These are phyloP conservation scores for Xylaria sp. DNA, from an alignment of 2,329 filamentous ascomycete species.

Conservation along the genomic window DNA sequence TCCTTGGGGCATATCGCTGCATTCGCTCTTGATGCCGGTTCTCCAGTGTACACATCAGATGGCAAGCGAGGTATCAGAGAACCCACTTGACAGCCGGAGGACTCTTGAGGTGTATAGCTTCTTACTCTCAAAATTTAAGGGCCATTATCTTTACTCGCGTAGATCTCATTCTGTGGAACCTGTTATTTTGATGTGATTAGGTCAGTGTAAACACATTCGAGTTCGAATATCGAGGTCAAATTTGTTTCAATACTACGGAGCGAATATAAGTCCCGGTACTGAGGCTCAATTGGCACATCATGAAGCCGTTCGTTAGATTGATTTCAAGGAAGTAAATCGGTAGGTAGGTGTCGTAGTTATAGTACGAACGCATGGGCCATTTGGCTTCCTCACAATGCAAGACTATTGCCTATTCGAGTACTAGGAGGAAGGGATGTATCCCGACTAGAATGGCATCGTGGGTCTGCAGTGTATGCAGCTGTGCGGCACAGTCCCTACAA, in stretches of 20 bases:
- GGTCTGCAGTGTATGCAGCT: slow-evolving; percentile 17
- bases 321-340: neutral
- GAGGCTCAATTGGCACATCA: too few relatives aligned
- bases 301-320: neutral
- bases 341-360: slow-evolving; percentile 8
- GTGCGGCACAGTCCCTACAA: slow-evolving; percentile 21
- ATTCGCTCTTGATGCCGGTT: neutral
- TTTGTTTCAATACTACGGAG: too few relatives aligned
- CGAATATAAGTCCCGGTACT: too few relatives aligned
- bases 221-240: neutral
- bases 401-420: neutral
- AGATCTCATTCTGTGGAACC: neutral
- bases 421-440: slow-evolving; percentile 4
- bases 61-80: slow-evolving; percentile 13
- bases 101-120: slow-evolving; percentile 19
- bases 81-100: slow-evolving; percentile 7
- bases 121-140: neutral
- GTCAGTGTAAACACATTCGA: neutral
- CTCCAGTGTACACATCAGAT: slow-evolving; percentile 12
- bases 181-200: neutral
- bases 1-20: neutral
- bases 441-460: slow-evolving; percentile 17
- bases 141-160: neutral
- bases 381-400: neutral
- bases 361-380: neutral